These are phyloP conservation scores for Erythrobasidium yunnanense DNA, from an alignment of 768 basidiomycete species.

Conservation along the genomic window DNA sequence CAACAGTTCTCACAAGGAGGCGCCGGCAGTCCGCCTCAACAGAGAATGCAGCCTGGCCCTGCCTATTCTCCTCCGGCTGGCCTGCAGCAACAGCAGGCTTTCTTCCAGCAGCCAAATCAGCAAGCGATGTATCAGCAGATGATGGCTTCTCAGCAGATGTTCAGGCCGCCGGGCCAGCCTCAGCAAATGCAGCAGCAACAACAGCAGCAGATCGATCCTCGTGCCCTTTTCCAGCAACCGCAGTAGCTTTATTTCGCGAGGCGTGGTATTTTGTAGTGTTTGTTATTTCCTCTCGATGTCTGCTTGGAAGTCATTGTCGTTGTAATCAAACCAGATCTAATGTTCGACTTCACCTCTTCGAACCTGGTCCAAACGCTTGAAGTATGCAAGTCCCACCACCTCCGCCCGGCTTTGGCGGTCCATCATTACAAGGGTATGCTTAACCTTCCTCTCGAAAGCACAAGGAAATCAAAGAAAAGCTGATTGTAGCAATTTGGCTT, in stretches of 20 bases:
- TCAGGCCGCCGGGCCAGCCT: no score
- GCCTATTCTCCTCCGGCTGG: background rate
- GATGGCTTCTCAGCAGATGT: background rate
- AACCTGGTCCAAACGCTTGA: no score
- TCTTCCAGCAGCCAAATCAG: background rate
- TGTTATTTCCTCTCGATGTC: no score
- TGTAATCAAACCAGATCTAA: no score
- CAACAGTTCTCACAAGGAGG: no score
- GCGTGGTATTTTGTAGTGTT: no score
- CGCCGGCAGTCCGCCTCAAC: background rate
- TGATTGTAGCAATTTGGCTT: no score
- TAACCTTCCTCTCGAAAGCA: background rate
- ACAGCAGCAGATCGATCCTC: background rate
- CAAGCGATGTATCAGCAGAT: background rate
- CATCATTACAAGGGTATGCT: background rate
- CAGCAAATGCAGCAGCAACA: no score
- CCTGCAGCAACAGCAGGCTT: background rate
- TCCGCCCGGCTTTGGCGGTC: background rate
- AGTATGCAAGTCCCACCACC: conserved; percentile 9
- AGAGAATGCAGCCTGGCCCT: background rate
- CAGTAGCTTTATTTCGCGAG: no score
- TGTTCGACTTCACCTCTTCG: no score
- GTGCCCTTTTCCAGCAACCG: background rate
- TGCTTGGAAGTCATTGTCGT: no score
- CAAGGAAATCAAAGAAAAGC: no score